A percentile compares a stretch with the other conserved stretches of the same genome.
Evolutionary conservation across 345 rosid genomes (phyloP).

Genomic region (Eutrema heterophyllum): DNA sequence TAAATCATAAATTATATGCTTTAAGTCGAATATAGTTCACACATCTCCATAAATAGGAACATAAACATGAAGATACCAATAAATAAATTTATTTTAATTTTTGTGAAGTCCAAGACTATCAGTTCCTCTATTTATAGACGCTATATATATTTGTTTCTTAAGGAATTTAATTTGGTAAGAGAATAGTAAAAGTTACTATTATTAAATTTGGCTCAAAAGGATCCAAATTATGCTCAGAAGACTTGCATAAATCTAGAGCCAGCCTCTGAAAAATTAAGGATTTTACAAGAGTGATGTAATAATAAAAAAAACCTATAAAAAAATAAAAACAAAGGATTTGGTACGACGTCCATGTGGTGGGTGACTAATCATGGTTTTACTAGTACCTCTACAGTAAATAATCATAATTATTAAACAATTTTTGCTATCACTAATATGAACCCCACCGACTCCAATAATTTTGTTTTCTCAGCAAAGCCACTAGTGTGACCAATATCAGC

Average conservation of each 20-base stretch:
- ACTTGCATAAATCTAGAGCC: conserved; percentile 1
- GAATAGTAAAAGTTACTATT: neutral
- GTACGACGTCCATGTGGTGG: conserved; percentile 33
- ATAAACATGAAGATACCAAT: conserved; percentile 8
- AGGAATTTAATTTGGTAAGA: neutral
- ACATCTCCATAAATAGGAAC: neutral
- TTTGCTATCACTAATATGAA: conserved; percentile 15
- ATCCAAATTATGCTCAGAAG: neutral
- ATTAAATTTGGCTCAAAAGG: neutral
- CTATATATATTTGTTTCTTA: neutral
- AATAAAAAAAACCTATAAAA: neutral
- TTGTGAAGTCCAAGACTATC: neutral
- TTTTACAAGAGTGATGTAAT: neutral
- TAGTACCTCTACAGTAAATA: conserved; percentile 12
- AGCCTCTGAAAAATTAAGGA: neutral
- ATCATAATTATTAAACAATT: conserved; percentile 6
- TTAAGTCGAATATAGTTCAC: conserved; percentile 19
- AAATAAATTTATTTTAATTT: neutral
- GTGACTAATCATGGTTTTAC: conserved; percentile 27
- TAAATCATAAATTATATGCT: conserved; percentile 19
- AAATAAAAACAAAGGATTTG: no score
- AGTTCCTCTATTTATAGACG: neutral
- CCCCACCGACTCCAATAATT: conserved; percentile 27
- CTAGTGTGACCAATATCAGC: conserved; percentile 17
- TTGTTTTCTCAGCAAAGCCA: conserved; percentile 11